phyloP scores from a whole-genome alignment of 2,329 filamentous ascomycete genomes.

The Monosporascus sp. region DNA sequence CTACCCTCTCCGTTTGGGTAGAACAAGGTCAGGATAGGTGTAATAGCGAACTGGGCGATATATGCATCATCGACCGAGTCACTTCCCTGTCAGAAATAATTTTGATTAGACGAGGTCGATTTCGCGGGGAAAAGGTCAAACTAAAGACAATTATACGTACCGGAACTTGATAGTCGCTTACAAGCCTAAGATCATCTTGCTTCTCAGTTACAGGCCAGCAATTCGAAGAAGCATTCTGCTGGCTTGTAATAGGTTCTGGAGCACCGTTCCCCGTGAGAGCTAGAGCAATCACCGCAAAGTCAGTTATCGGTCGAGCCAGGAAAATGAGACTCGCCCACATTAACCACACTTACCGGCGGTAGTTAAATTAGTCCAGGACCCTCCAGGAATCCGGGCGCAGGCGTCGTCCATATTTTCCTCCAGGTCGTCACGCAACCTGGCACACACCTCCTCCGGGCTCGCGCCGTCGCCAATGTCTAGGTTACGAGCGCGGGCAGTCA shows the following conservation, averaged over 20 bases:
- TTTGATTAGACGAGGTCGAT: neutral
- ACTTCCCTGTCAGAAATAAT: conserved; percentile 3
- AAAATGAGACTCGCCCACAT: neutral
- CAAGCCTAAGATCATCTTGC: conserved; percentile 12
- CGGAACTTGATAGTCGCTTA: conserved; percentile 7
- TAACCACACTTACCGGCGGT: neutral
- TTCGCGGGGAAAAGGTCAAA: no score
- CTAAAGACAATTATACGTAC: neutral
- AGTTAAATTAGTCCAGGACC: conserved; percentile 10
- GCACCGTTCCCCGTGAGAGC: conserved; percentile 10
- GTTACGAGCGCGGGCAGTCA: conserved; percentile 8
- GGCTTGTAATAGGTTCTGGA: conserved; percentile 5
- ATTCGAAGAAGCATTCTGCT: conserved; percentile 14
- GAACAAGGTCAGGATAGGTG: conserved; percentile 19
- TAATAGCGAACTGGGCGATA: conserved; percentile 12
- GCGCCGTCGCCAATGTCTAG: conserved; percentile 2
- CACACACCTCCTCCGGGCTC: conserved; percentile 4
- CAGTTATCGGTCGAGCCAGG: neutral
- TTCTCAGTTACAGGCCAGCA: conserved; percentile 19
- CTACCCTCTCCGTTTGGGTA: conserved; percentile 10
- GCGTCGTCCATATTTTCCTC: conserved; percentile 8
- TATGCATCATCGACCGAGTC: neutral
- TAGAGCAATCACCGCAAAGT: neutral
- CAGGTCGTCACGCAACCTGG: conserved; percentile 9
- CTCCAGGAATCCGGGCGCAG: conserved; percentile 3